phyloP scores from a whole-genome alignment of 2,329 filamentous ascomycete genomes.

The Hymenoscyphus infarciens region DNA sequence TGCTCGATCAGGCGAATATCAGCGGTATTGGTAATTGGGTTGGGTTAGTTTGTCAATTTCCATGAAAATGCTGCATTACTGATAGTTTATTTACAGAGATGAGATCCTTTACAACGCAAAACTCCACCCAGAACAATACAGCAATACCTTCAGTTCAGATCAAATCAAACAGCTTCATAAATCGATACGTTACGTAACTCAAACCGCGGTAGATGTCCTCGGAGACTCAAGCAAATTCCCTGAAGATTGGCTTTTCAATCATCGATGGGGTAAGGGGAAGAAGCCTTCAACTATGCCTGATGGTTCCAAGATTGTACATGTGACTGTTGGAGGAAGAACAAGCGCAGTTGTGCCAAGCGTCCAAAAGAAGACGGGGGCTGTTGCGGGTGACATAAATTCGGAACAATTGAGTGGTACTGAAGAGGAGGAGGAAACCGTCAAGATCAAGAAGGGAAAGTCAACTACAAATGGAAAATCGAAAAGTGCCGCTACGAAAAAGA shows the following conservation, averaged over 20 bases:
- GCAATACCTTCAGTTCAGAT: constrained; percentile 69
- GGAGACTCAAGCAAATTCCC: constrained; percentile 84
- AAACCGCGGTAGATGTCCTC: constrained; percentile 71
- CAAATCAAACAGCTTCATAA: constrained; percentile 71
- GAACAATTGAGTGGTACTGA: constrained; percentile 5
- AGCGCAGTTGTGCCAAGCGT: constrained; percentile 82
- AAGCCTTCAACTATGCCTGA: constrained; percentile 71
- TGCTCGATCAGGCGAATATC: constrained; percentile 84
- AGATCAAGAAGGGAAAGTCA: constrained; percentile 1
- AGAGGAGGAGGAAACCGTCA: neutral
- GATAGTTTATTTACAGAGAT: constrained; percentile 48
- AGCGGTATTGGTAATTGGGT: constrained; percentile 98
- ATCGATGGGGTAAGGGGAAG: constrained; percentile 87
- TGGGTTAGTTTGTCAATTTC: constrained; percentile 45
- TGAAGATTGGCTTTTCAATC: constrained; percentile 79
- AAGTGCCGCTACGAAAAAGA: neutral
- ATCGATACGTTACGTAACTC: constrained; percentile 74
- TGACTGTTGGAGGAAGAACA: constrained; percentile 88
- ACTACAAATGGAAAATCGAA: constrained; percentile 12
- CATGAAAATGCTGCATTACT: neutral
- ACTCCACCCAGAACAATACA: constrained; percentile 90
- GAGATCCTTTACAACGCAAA: constrained; percentile 87
- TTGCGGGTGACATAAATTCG: constrained; percentile 21
- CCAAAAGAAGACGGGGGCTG: constrained; percentile 67
- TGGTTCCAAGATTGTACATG: constrained; percentile 77